Percentiles rank a stretch among this genome's conserved stretches.
These are phyloP conservation scores for Prunus kanzakura DNA, from an alignment of 306 rosid genomes.

Conservation along the genomic window DNA sequence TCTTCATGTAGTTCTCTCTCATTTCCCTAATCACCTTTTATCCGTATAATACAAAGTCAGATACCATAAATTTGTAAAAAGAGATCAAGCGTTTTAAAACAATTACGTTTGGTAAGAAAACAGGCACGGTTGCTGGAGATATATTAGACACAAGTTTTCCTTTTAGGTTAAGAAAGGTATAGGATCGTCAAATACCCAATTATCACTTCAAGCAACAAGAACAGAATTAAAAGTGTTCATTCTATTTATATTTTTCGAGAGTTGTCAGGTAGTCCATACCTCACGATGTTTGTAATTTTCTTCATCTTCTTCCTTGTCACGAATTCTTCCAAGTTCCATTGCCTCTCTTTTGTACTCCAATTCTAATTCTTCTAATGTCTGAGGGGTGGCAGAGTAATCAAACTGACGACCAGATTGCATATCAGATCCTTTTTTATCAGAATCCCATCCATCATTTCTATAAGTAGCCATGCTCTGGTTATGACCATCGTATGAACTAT, in stretches of 20 bases:
- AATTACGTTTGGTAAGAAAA: conserved; percentile 10
- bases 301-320: conserved; percentile 94
- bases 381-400: conserved; percentile 52
- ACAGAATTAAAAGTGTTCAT: neutral
- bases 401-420: conserved; percentile 63
- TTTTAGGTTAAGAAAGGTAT: neutral
- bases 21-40: conserved; percentile 76
- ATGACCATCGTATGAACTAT: conserved; percentile 66
- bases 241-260: neutral
- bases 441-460: conserved; percentile 77
- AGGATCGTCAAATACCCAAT: conserved; percentile 8
- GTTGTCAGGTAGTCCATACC: conserved; percentile 47
- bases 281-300: conserved; percentile 90
- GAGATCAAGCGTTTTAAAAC: neutral
- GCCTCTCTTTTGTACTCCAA: conserved; percentile 81
- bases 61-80: conserved; percentile 26
- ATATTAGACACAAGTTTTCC: neutral
- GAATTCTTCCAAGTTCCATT: conserved; percentile 62
- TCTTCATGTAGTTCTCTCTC: conserved; percentile 79
- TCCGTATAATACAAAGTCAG: conserved; percentile 26
- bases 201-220: conserved; percentile 17
- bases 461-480: conserved; percentile 56
- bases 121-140: neutral
- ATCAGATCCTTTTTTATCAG: conserved; percentile 70
- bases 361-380: conserved; percentile 81